Evolutionary conservation across 768 basidiomycete genomes (phyloP), one percentile per base, ranked within the genome.

Genomic region (Dioszegia hungarica): DNA sequence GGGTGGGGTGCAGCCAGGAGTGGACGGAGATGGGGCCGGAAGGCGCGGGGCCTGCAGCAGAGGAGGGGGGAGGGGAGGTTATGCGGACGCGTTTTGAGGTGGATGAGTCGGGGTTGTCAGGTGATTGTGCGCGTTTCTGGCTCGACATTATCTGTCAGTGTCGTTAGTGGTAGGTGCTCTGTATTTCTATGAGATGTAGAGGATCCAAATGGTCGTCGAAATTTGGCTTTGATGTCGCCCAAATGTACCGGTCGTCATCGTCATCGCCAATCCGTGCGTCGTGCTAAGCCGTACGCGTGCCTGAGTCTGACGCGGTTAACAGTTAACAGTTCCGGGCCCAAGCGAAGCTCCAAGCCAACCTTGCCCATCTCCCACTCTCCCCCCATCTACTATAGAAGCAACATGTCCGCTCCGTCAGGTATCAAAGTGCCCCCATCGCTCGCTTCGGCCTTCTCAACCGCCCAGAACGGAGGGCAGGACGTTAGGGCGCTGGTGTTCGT

Each of bases 351-450:
- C 31, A 33, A n/a, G n/a, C n/a, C 31, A 33, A 33, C 31, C 31
- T 33, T 43, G 34, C 20, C 51, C 45, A 11, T 56, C 15, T 14
- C 28, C 29, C 34, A 45, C 17, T 34, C 17, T 34, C 4, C 11
- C 19, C 41, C 5, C 22, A n/a, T 20, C 5, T 14, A 29, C 9
- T 14, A 24, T 17, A 17, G 28, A 20, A 19, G 4, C 55, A 62
- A 33, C 50, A 76, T 76, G 75, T 76, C 75, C 27, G 71, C 73
- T 49, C 69, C 67, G 20, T 76, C 75, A n/a, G 75, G 75, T 34
- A 66, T 76, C 62, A 67, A 70, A 37, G 71, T 76, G 17, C 64
- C 75, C 2, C 49, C 58, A 17, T 47, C 57, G 19, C 60, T 76
- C 31, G 57, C 65, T 9, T 48, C 63, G 9, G 64, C 73, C 0